Conservation (phyloP, 257 asterid genomes). For the Salvia miltiorrhiza region DNA sequence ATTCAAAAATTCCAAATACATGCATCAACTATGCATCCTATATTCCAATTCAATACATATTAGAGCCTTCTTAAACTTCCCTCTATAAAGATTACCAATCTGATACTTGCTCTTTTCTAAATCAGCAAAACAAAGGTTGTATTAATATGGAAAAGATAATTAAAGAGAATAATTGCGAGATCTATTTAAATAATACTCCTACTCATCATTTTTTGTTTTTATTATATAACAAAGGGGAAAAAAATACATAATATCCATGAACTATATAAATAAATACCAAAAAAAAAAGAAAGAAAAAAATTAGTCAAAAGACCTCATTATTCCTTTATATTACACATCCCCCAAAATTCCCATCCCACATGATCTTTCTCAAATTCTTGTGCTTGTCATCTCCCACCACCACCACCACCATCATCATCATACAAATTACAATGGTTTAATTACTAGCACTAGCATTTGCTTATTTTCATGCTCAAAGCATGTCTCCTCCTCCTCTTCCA, state of each 20-base stretch:
- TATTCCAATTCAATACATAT: too few species aligned
- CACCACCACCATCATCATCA: slow-evolving; percentile 14
- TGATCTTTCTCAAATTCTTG: not conserved
- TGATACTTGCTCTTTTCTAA: not conserved
- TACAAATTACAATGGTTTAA: slow-evolving; percentile 4
- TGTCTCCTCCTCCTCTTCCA: slow-evolving; percentile 6
- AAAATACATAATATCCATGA: not conserved
- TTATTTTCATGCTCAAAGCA: slow-evolving; percentile 24
- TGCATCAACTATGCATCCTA: not conserved
- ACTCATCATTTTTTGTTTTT: not conserved
- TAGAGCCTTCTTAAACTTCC: not conserved
- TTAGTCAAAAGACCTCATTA: not conserved
- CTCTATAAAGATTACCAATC: too few species aligned
- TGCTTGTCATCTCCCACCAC: slow-evolving; percentile 8
- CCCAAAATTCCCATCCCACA: slow-evolving; percentile 10
- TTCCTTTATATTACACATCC: not conserved
- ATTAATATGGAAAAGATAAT: not conserved
- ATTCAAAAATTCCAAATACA: not conserved
- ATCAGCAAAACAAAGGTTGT: not conserved
- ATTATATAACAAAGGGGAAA: not conserved
- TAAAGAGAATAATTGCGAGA: not conserved
- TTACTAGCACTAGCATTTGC: not conserved
- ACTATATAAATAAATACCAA: slow-evolving; percentile 11
- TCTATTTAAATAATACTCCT: not conserved
- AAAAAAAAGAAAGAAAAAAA: too few species aligned